Evolutionary conservation across 1,284 basidiomycete species (phyloP).

Genomic region (Pseudozyma sp.): DNA sequence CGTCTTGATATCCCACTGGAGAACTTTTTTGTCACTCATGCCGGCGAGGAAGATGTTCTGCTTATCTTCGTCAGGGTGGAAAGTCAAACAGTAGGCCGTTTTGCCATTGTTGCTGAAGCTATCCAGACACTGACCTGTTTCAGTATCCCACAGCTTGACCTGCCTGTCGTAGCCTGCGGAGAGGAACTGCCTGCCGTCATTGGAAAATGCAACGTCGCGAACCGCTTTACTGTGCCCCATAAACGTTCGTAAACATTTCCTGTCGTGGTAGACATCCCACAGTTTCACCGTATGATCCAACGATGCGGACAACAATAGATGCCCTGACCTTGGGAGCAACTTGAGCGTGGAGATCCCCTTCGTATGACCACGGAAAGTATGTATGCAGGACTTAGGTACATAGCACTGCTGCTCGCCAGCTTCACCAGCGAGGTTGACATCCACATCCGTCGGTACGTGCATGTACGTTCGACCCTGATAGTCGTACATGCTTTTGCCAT

Average conservation of each 20-base stretch:
- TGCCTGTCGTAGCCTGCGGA: conserved; percentile 94
- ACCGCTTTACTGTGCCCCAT: conserved; percentile 96
- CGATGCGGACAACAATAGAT: conserved; percentile 89
- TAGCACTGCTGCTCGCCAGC: conserved; percentile 88
- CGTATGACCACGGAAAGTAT: conserved; percentile 98
- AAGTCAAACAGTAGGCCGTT: conserved; percentile 92
- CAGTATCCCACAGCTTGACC: conserved; percentile 99
- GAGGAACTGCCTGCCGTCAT: conserved; percentile 88
- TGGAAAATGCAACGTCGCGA: conserved; percentile 94
- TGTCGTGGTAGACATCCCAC: conserved; percentile 98
- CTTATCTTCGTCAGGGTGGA: conserved; percentile 95
- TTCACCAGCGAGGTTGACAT: conserved; percentile 80
- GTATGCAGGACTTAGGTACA: conserved; percentile 92
- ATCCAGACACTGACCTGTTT: conserved; percentile 93
- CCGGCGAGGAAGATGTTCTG: conserved; percentile 96
- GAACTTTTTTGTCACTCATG: conserved; percentile 99
- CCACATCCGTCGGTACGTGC: conserved; percentile 80
- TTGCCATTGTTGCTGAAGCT: conserved; percentile 97
- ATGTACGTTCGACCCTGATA: conserved; percentile 99
- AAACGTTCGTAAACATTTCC: conserved; percentile 95
- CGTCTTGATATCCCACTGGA: conserved; percentile 95
- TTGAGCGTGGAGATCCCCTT: conserved; percentile 94
- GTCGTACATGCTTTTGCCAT: conserved; percentile 95
- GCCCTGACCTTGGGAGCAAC: conserved; percentile 90
- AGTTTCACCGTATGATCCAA: conserved; percentile 99